Evolutionary conservation across 2,329 filamentous ascomycete species (phyloP).

Genomic region (Xylaria sp.): DNA sequence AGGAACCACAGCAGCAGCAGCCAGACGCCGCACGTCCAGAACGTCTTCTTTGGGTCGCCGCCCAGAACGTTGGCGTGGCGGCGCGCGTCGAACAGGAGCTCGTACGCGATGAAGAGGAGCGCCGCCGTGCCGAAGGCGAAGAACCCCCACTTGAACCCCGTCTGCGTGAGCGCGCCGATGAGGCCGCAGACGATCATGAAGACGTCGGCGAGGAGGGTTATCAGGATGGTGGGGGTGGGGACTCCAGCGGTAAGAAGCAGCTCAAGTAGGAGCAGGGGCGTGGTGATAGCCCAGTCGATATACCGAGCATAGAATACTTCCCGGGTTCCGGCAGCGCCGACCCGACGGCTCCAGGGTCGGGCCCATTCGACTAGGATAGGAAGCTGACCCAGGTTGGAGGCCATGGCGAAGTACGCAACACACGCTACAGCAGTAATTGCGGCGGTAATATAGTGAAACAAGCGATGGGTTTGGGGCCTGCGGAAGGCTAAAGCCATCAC

Average conservation of each 20-base stretch:
- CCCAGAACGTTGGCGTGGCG: constrained; percentile 67
- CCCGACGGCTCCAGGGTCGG: constrained; percentile 53
- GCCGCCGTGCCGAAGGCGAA: constrained; percentile 66
- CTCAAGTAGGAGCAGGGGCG: constrained; percentile 71
- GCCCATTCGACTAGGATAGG: constrained; percentile 71
- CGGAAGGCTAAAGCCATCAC: constrained; percentile 64
- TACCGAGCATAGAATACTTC: constrained; percentile 76
- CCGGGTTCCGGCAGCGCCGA: constrained; percentile 63
- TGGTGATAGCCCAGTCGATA: constrained; percentile 73
- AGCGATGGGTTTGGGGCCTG: constrained; percentile 65
- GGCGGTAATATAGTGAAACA: constrained; percentile 74
- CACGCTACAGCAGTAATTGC: constrained; percentile 67
- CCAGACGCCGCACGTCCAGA: constrained; percentile 65
- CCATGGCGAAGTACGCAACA: constrained; percentile 75
- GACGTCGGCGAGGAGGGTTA: constrained; percentile 70
- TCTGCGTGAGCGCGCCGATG: constrained; percentile 71
- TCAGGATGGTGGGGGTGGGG: constrained; percentile 72
- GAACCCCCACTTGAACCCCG: constrained; percentile 76
- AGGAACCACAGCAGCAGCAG: constrained; percentile 72
- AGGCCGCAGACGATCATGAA: constrained; percentile 76
- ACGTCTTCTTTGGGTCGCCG: constrained; percentile 62
- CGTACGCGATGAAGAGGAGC: constrained; percentile 70
- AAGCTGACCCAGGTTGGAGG: constrained; percentile 71
- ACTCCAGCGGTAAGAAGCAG: constrained; percentile 72
- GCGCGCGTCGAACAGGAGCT: constrained; percentile 66